These are phyloP conservation scores for Termitomyces sp. DNA, from an alignment of 768 basidiomycete genomes.

Conservation along the genomic window DNA sequence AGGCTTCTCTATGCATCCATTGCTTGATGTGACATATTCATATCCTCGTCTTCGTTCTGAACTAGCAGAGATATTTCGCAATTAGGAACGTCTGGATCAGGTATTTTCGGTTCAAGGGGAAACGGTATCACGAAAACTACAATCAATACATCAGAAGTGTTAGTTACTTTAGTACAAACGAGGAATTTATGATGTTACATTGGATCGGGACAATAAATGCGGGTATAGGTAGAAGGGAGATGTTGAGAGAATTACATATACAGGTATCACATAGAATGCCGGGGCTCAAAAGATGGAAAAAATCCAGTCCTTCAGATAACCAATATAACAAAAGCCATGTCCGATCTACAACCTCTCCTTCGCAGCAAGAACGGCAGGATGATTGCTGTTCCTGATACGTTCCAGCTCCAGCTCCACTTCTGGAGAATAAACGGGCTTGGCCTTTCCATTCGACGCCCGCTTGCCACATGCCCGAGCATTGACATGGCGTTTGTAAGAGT, in stretches of 20 bases:
- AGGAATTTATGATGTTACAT: neutral
- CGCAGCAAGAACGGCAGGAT: conserved; percentile 2
- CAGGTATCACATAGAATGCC: neutral
- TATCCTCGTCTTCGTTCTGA: neutral
- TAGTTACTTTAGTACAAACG: neutral
- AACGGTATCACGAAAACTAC: no score
- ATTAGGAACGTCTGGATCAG: no score
- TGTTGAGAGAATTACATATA: neutral
- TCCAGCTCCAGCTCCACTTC: conserved; percentile 2
- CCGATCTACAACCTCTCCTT: neutral
- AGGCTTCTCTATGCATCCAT: neutral
- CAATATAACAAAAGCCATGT: neutral
- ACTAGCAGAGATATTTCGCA: neutral
- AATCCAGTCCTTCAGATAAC: neutral
- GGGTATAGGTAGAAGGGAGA: neutral
- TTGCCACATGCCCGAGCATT: conserved; percentile 1
- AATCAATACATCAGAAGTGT: neutral
- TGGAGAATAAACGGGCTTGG: neutral
- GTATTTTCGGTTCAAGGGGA: no score
- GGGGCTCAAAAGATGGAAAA: neutral
- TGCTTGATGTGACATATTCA: neutral
- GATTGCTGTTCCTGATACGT: neutral
- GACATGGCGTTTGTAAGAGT: conserved; percentile 1
- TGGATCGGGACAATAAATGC: neutral
- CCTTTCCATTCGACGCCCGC: neutral